Evolutionary conservation across 371 early-diverging fungal species (phyloP), one percentile per base, ranked within the genome.

Genomic region (Gilbertella persicaria): DNA sequence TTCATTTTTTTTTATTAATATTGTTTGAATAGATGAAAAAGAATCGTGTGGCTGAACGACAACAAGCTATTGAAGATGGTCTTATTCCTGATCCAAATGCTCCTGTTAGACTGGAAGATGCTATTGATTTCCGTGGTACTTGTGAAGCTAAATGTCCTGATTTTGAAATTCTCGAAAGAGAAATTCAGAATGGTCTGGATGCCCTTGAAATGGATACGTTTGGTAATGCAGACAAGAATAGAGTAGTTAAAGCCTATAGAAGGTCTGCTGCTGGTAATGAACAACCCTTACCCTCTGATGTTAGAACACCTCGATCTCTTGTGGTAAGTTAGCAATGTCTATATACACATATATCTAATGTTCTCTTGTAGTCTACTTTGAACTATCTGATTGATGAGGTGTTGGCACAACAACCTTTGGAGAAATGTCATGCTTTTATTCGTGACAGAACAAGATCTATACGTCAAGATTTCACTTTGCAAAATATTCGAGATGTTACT

Each of bases 361-460:
- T 53, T 17, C 7, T 1, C 2, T 16, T 10, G 12, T 47, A 89
- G 81, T 50, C 67, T 38, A 91, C 94, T 0, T 63, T 96, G 35
- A 85, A 94, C 60, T 93, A 95, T 58, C 75, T 96, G 14, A 59
- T 96, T 14, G 66, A 84, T 42, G 64, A 77, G 5, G 69, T 94
- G 2, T 62, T 92, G 0, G 64, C 68, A 7, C 58, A 69, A 1
- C 73, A 85, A 35, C 69, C 78, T 1, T 55, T 89, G 4, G 69
- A 78, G 7, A 80, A 79, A 21, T 85, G 90, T 23, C 93, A 97
- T 55, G 78, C 78, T 4, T 98, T 97, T 69, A 71, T 96, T 4
- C 83, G 96, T 20, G 97, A 97, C 69, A 77, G 98, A 29, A 89
- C 89, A 14, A 80, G 97, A 14, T 83, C 92, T 2, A 92, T 97